A percentile compares a stretch with the other conserved stretches of the same genome.
Evolutionary conservation across 768 basidiomycete species (phyloP).

Genomic region (Zangia roseola): DNA sequence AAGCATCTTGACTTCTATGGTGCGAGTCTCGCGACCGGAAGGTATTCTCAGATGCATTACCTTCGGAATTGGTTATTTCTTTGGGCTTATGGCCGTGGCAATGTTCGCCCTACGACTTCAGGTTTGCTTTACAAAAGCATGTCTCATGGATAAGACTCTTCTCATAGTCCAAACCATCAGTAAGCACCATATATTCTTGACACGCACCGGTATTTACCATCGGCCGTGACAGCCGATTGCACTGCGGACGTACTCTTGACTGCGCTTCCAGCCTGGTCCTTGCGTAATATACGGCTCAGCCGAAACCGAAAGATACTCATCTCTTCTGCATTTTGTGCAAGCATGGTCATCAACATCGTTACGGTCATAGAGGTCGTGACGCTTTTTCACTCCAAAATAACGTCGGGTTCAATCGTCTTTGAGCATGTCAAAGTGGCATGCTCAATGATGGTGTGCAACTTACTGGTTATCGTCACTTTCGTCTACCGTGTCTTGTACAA

Average conservation of each 20-base stretch:
- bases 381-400: background rate
- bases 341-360: slow-evolving; percentile 18
- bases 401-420: slow-evolving; percentile 15
- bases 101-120: slow-evolving; percentile 10
- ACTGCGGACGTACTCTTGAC: slow-evolving; percentile 21
- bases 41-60: slow-evolving; percentile 4
- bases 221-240: slow-evolving; percentile 18
- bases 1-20: slow-evolving; percentile 23
- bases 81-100: slow-evolving; percentile 11
- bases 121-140: slow-evolving; percentile 6
- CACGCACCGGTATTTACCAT: background rate
- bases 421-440: slow-evolving; percentile 23
- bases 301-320: slow-evolving; percentile 18
- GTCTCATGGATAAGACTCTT: background rate
- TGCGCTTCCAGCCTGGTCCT: slow-evolving; percentile 17
- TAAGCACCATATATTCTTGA: slow-evolving; percentile 2
- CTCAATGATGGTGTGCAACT: slow-evolving; percentile 24
- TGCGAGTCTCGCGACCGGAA: slow-evolving; percentile 21
- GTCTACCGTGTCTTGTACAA: slow-evolving; percentile 13
- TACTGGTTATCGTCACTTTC: slow-evolving; percentile 23
- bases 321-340: slow-evolving; percentile 21
- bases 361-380: slow-evolving; percentile 15
- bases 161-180: slow-evolving; percentile 12
- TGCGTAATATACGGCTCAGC: slow-evolving; percentile 12
- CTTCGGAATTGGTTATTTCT: slow-evolving; percentile 12